A percentile compares a stretch with the other conserved stretches of the same genome.
These are phyloP conservation scores for Vitis vinifera DNA, from an alignment of 164 flowering plant genomes.

Conservation along the genomic window DNA sequence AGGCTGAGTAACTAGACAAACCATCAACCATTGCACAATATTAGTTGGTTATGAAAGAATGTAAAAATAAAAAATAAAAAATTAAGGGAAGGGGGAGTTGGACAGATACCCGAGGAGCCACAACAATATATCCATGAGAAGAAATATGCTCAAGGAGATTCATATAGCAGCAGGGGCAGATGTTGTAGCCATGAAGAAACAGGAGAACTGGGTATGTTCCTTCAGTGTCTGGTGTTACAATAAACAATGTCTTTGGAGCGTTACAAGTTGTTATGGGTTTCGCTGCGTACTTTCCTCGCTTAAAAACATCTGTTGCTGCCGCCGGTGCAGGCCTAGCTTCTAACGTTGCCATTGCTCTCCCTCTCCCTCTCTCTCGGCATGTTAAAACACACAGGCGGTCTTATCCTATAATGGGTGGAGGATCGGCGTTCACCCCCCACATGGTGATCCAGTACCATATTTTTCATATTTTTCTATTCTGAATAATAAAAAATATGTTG, in stretches of 20 bases:
- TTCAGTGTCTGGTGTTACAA: slow-evolving; percentile 17
- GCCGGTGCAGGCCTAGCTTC: not conserved
- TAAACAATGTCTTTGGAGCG: slow-evolving; percentile 25
- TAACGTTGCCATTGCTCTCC: slow-evolving; percentile 3
- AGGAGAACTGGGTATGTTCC: slow-evolving; percentile 28
- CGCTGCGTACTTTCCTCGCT: not conserved
- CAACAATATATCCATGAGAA: slow-evolving; percentile 38
- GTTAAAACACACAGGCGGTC: no score
- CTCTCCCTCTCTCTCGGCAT: no score
- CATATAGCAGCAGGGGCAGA: slow-evolving; percentile 19
- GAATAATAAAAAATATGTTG: no score
- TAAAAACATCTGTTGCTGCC: not conserved
- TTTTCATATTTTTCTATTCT: no score
- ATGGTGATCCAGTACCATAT: no score
- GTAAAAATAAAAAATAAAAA: no score
- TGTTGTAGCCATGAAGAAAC: slow-evolving; percentile 30
- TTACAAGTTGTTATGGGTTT: slow-evolving; percentile 2
- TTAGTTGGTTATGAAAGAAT: no score
- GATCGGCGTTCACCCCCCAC: no score
- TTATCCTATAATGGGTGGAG: no score
- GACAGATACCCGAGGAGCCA: slow-evolving; percentile 34
- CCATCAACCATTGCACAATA: no score
- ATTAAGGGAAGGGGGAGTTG: no score
- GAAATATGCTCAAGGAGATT: slow-evolving; percentile 24
- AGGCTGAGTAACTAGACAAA: no score